Evolutionary conservation across 2,329 filamentous ascomycete genomes (phyloP), one percentile per base, ranked within the genome.

Genomic region (Aspergillus sp.): DNA sequence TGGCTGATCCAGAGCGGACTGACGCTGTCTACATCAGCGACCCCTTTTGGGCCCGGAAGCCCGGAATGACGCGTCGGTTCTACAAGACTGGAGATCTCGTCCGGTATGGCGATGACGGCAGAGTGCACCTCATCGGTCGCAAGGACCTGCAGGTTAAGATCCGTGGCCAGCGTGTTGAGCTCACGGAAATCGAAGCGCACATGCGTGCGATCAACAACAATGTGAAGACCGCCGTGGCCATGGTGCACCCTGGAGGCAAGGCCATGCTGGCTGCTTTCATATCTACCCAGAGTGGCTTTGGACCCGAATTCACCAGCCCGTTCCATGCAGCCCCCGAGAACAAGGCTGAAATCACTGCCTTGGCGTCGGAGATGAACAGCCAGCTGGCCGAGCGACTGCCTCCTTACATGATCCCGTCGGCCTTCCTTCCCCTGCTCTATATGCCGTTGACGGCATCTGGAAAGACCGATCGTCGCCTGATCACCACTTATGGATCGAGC

Each of bases 71-170:
- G 34, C 54, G 59, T n/a, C 58, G 62, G 13, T 45, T 63, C 21
- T 69, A 68, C 53, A 65, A 64, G 52, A 68, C 65, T 5, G 66
- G 66, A 13, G 66, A 69, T 53, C 49, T 68, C 21, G 61, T 57
- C 6, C 58, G 55, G 31, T 66, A 66, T 45, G 58, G 61, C 41
- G 53, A 57, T 6, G 60, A 68, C 32, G 61, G 63, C 17, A 54
- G 55, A 2, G 56, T 63, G 2, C 51, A 60, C 31, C 63, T 64
- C 23, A 54, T 83, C 13, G 81, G 82, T 3, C 76, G 84, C 36
- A 82, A 81, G 57, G 83, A 86, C 56, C 76, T 77, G 36, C 83
- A 83, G 63, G 79, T 85, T 50, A 87, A 88, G 68, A 68, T 86
- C 17, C 72, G 76, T 4, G 87, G 86, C 23, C 83, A 80, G 58